Base-by-base conservation (phyloP, 352 stramenopile species). In the Bremia lactucae region DNA sequence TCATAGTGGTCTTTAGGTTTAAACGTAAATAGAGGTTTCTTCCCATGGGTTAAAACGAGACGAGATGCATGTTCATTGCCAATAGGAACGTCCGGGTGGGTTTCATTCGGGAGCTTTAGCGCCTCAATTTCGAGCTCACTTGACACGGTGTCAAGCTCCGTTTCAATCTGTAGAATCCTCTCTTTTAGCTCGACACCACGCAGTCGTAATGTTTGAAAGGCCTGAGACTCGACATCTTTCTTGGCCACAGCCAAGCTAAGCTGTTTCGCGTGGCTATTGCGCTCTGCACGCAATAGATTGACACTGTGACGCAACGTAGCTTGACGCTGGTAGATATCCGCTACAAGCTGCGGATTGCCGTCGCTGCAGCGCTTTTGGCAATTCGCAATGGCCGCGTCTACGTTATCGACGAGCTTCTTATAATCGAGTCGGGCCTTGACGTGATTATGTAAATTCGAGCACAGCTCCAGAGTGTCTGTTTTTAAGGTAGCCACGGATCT, bases 351-450 rank as follows among this genome's bases (percentile, higher is more conserved):
- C 15, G 75, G 74, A 31, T 90, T 64, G 2, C 65, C 72, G 19
- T 85, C 75, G 29, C 64, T 84, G 14, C 72, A 68, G 36, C 78
- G 72, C 49, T 85, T 81, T 20, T 63, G 56, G 14, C 71, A 68
- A 44, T 90, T 90, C 8, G 48, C 54, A 1, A 84, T 53, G 5
- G 65, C 67, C 0, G 47, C 62, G 3, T 81, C 65, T 16, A 87
- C 42, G 36, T 86, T 75, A 3, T 55, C 55, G 10, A 65, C 60
- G 9, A 90, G 60, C 47, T 76, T 78, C 42, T 78, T 83, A 59
- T 81, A 90, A 55, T 90, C 75, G 18, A 87, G 52, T 29, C 78
- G 72, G 6, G 75, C 72, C 50, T 87, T 68, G 26, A 90, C 51
- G 49, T 83, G 68, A 31, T 56, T 40, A 41, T 83, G 68, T 31